A percentile compares a stretch with the other conserved stretches of the same genome.
Conservation (phyloP, 2,329 filamentous ascomycete genomes). For the Diaporthe citri region DNA sequence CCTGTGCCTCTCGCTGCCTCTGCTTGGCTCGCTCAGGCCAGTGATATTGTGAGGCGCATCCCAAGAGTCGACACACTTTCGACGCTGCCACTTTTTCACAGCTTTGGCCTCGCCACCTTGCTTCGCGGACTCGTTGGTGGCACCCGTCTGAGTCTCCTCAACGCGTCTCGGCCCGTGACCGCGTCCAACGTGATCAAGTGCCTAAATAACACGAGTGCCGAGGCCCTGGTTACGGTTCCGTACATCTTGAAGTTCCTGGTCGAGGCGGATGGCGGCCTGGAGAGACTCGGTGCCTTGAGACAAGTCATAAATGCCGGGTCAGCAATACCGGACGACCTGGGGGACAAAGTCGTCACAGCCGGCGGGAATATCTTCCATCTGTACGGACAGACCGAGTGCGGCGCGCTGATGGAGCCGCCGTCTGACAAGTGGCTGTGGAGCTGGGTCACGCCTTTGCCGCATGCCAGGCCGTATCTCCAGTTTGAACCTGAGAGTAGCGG, state of each 20-base stretch:
- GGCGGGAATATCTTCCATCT: constrained; percentile 22
- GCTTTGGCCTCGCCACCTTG: constrained; percentile 30
- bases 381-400: constrained; percentile 30
- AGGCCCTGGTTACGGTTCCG: constrained; percentile 27
- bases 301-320: constrained; percentile 31
- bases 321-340: constrained; percentile 24
- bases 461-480: not conserved
- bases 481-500: constrained; percentile 15
- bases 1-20: constrained; percentile 26
- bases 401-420: constrained; percentile 30
- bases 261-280: constrained; percentile 15
- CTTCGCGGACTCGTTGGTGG: constrained; percentile 28
- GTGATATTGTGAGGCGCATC: constrained; percentile 21
- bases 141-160: constrained; percentile 21
- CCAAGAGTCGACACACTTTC: constrained; percentile 24
- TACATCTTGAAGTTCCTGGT: constrained; percentile 31
- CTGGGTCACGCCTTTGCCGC: constrained; percentile 28
- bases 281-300: constrained; percentile 11
- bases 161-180: constrained; percentile 19
- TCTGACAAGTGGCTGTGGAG: constrained; percentile 21
- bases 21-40: constrained; percentile 28
- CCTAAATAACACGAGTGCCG: not conserved
- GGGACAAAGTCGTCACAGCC: constrained; percentile 6
- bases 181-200: not conserved
- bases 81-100: constrained; percentile 24